A percentile compares a stretch with the other conserved stretches of the same genome.
These are phyloP conservation scores for Zymoseptoria ardabiliae DNA, from an alignment of 2,329 filamentous ascomycete species.

Conservation along the genomic window DNA sequence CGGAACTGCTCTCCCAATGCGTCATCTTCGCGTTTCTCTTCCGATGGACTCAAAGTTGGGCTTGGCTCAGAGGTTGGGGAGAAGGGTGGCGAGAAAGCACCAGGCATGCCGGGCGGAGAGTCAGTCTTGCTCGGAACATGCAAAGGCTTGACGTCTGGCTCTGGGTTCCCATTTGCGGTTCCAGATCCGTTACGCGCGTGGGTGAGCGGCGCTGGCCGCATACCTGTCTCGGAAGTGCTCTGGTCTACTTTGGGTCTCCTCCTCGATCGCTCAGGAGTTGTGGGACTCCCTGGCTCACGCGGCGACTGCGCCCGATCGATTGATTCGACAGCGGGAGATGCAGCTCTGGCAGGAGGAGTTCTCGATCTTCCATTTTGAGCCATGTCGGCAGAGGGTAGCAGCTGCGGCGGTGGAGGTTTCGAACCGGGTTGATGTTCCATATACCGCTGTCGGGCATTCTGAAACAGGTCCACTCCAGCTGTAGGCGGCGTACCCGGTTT, in stretches of 20 bases:
- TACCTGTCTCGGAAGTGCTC: slow-evolving; percentile 13
- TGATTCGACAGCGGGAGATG: slow-evolving; percentile 13
- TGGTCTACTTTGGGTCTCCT: slow-evolving; percentile 15
- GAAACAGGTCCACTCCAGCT: slow-evolving; percentile 19
- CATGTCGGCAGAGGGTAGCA: slow-evolving; percentile 8
- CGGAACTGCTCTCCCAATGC: slow-evolving; percentile 41
- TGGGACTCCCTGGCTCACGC: slow-evolving; percentile 11
- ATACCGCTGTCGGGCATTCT: slow-evolving; percentile 20
- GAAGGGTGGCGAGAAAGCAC: slow-evolving; percentile 6
- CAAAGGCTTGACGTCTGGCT: slow-evolving; percentile 14
- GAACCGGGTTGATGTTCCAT: slow-evolving; percentile 15
- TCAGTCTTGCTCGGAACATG: slow-evolving; percentile 14
- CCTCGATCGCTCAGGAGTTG: slow-evolving; percentile 21
- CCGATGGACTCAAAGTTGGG: slow-evolving; percentile 13
- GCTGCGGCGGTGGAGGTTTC: slow-evolving; percentile 8
- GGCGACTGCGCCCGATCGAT: slow-evolving; percentile 20
- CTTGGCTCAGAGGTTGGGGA: slow-evolving; percentile 2
- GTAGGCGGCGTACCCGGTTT: slow-evolving; percentile 7
- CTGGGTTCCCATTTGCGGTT: slow-evolving; percentile 8
- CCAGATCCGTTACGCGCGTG: slow-evolving; percentile 7
- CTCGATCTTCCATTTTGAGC: slow-evolving; percentile 11
- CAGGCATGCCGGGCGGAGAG: slow-evolving; percentile 11
- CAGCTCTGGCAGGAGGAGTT: slow-evolving; percentile 2
- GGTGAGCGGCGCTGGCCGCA: slow-evolving; percentile 27
- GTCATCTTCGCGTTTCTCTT: slow-evolving; percentile 15